A percentile compares a stretch with the other conserved stretches of the same genome.
Conservation (phyloP, 768 basidiomycete genomes). For the Pleurotus salmoneostramineus region DNA sequence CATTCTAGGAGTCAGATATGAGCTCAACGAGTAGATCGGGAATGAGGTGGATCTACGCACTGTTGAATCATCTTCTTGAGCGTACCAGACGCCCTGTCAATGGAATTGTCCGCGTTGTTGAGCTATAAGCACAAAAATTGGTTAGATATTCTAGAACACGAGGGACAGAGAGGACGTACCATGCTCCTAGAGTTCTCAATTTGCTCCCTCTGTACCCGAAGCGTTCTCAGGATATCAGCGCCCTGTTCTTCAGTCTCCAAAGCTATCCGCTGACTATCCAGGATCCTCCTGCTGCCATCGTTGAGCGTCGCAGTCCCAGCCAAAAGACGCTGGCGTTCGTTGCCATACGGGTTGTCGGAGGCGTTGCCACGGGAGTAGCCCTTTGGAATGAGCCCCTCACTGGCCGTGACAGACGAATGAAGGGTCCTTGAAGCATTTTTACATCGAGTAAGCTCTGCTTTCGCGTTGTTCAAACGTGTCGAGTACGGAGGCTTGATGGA, state of each 20-base stretch:
- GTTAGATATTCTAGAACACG: neutral
- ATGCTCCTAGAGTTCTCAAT: constrained; percentile 86
- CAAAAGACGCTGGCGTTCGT: constrained; percentile 71
- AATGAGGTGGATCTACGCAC: constrained; percentile 44
- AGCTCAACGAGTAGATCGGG: neutral
- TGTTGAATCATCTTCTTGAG: constrained; percentile 90
- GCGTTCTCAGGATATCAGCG: constrained; percentile 77
- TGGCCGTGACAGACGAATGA: constrained; percentile 60
- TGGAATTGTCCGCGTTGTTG: constrained; percentile 72
- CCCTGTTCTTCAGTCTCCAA: constrained; percentile 91
- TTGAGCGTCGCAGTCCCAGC: constrained; percentile 66
- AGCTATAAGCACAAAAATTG: constrained; percentile 41
- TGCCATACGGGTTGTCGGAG: constrained; percentile 73
- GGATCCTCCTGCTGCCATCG: constrained; percentile 71
- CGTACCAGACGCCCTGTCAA: constrained; percentile 85
- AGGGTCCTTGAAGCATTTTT: constrained; percentile 78
- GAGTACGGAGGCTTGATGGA: constrained; percentile 73
- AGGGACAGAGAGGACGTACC: constrained; percentile 35
- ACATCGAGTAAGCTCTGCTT: constrained; percentile 65
- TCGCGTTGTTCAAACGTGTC: constrained; percentile 61
- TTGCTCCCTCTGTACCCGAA: constrained; percentile 84
- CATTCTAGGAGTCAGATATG: constrained; percentile 54
- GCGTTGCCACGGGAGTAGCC: constrained; percentile 12
- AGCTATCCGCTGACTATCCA: constrained; percentile 83
- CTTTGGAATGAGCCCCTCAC: constrained; percentile 43